phyloP scores from a whole-genome alignment of 2,329 filamentous ascomycete genomes.

The Chaetomiaceae sp. region DNA sequence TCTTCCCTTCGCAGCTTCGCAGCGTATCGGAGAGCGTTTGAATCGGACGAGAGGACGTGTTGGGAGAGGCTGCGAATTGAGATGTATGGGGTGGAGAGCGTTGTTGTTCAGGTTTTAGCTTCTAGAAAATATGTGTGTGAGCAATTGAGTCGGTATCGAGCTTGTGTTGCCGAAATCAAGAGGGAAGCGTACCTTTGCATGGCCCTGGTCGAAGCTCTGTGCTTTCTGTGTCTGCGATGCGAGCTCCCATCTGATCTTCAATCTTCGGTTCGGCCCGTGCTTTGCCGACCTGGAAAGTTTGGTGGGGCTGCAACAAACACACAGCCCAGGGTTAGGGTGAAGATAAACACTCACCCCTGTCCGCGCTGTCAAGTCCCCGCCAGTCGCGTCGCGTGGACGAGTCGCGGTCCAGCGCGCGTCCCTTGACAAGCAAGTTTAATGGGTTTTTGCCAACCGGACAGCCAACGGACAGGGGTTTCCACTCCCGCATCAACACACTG shows the following conservation, averaged over 20 bases:
- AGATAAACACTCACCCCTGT: neutral
- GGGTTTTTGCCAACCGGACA: conserved; percentile 19
- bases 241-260: conserved; percentile 2
- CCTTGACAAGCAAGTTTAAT: conserved; percentile 20
- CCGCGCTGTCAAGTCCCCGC: conserved; percentile 14
- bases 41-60: too few species aligned
- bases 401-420: conserved; percentile 22
- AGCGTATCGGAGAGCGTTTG: too few species aligned
- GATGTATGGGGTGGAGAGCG: too few species aligned
- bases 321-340: conserved; percentile 20
- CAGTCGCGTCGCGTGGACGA: conserved; percentile 19
- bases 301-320: neutral
- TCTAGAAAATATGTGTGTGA: neutral
- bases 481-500: neutral
- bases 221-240: neutral
- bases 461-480: neutral
- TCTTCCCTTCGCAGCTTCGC: too few species aligned
- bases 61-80: too few species aligned
- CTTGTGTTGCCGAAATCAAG: neutral
- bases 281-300: conserved; percentile 1
- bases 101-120: too few species aligned
- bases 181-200: neutral
- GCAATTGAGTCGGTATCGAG: neutral
- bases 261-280: conserved; percentile 13
- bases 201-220: neutral